Percentiles rank a stretch among this genome's conserved stretches.
Evolutionary conservation across 192 early-diverging fungal genomes (phyloP).

Genomic region (Podila epigama): DNA sequence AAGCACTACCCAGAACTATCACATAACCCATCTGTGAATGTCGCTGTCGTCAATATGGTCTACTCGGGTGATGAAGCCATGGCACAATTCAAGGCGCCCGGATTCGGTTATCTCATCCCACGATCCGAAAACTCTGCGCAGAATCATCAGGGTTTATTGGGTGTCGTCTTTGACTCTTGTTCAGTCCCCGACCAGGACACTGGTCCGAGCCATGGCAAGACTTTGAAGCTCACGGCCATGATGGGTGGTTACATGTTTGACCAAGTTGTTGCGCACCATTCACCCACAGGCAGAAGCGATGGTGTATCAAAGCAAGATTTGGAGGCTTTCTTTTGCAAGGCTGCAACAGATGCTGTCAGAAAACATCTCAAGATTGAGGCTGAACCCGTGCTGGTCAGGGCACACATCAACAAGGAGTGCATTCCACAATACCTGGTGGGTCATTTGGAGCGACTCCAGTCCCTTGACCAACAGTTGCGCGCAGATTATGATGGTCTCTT

Average conservation of each 20-base stretch:
- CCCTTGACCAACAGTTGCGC: slow-evolving; percentile 65
- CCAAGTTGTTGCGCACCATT: slow-evolving; percentile 8
- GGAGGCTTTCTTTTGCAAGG: slow-evolving; percentile 24
- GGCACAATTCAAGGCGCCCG: slow-evolving; percentile 67
- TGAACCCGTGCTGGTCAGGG: slow-evolving; percentile 55
- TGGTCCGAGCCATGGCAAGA: slow-evolving; percentile 25
- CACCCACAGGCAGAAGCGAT: slow-evolving; percentile 10
- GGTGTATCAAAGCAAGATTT: slow-evolving; percentile 8
- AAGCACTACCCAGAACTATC: slow-evolving; percentile 52
- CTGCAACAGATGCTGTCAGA: slow-evolving; percentile 66
- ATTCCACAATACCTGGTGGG: slow-evolving; percentile 92
- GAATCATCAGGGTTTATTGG: slow-evolving; percentile 64
- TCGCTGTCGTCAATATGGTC: slow-evolving; percentile 87
- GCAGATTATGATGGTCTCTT: slow-evolving; percentile 59
- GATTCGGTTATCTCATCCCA: slow-evolving; percentile 94
- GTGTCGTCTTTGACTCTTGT: slow-evolving; percentile 89
- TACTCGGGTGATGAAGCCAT: slow-evolving; percentile 59
- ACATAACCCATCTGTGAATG: slow-evolving; percentile 73
- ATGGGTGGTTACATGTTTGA: slow-evolving; percentile 85
- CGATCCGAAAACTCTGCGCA: slow-evolving; percentile 59
- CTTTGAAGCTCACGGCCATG: slow-evolving; percentile 84
- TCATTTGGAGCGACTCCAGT: slow-evolving; percentile 70
- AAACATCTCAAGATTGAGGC: slow-evolving; percentile 65
- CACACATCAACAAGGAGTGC: slow-evolving; percentile 72
- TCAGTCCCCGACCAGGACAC: slow-evolving; percentile 74